phyloP scores from a whole-genome alignment of 2,329 filamentous ascomycete species.

The Botrytis hyacinthi region DNA sequence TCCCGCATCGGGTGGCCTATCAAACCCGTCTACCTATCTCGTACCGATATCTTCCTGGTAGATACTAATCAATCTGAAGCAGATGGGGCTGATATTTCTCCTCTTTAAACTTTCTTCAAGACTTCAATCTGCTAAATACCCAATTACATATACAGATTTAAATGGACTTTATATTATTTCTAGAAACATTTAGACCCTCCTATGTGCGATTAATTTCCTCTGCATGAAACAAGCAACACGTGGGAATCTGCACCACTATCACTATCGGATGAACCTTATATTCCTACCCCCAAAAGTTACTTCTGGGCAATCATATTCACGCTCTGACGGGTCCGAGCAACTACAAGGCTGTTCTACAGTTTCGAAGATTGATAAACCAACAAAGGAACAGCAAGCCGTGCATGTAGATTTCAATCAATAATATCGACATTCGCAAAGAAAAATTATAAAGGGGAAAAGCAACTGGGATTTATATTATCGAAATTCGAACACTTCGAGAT shows the following conservation, averaged over 20 bases:
- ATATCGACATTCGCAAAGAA: background rate
- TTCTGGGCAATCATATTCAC: background rate
- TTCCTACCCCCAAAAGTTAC: background rate
- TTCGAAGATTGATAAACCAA: background rate
- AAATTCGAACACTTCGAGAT: conserved; percentile 5
- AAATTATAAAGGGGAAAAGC: background rate
- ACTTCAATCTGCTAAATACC: background rate
- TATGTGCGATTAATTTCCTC: background rate
- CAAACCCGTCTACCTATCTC: background rate
- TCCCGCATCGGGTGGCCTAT: background rate
- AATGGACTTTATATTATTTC: background rate
- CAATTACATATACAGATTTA: background rate
- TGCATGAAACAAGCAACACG: conserved; percentile 2
- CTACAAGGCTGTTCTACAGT: background rate
- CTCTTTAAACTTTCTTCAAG: background rate
- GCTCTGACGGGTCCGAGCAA: background rate
- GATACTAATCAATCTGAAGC: conserved; percentile 4
- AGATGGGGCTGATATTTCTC: background rate
- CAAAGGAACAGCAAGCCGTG: background rate
- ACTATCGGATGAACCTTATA: conserved; percentile 4
- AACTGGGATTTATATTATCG: conserved; percentile 9
- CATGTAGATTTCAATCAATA: background rate
- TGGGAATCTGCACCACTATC: conserved; percentile 7
- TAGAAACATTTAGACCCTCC: background rate
- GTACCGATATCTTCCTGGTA: background rate